These are phyloP conservation scores for Penicillium ucsense DNA, from an alignment of 495 filamentous ascomycete genomes.

Conservation along the genomic window DNA sequence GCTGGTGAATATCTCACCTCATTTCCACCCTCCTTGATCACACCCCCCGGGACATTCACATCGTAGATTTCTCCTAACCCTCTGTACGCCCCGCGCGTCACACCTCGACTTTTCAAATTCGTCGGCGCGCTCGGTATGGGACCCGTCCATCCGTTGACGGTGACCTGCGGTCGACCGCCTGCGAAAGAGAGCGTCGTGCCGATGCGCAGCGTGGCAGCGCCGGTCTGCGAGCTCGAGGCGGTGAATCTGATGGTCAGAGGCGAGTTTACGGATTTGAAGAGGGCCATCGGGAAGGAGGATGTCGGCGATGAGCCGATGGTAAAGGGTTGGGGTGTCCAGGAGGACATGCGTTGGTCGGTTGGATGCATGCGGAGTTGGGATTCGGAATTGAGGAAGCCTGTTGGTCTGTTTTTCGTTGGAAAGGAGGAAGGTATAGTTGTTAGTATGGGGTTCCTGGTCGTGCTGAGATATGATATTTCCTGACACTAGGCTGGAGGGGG, in stretches of 20 bases:
- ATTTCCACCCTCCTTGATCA: slow-evolving; percentile 47
- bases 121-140: slow-evolving; percentile 43
- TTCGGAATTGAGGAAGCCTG: slow-evolving; percentile 54
- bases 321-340: slow-evolving; percentile 50
- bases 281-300: slow-evolving; percentile 53
- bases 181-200: slow-evolving; percentile 55
- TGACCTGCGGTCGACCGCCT: slow-evolving; percentile 30
- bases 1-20: slow-evolving; percentile 22
- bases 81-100: slow-evolving; percentile 55
- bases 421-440: neutral
- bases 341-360: slow-evolving; percentile 49
- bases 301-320: slow-evolving; percentile 44
- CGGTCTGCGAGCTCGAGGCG: slow-evolving; percentile 37
- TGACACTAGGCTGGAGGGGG: too few relatives aligned
- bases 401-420: slow-evolving; percentile 31
- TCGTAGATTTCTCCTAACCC: slow-evolving; percentile 54
- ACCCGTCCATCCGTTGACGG: slow-evolving; percentile 41
- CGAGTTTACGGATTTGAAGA: slow-evolving; percentile 53
- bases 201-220: slow-evolving; percentile 49
- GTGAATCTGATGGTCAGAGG: slow-evolving; percentile 54
- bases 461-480: too few relatives aligned
- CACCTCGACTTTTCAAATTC: slow-evolving; percentile 54
- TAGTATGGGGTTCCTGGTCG: too few relatives aligned
- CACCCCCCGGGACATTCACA: slow-evolving; percentile 43
- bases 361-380: slow-evolving; percentile 61